These are phyloP conservation scores for Plectosphaerella cucumerina DNA, from an alignment of 2,329 filamentous ascomycete species.

Conservation along the genomic window DNA sequence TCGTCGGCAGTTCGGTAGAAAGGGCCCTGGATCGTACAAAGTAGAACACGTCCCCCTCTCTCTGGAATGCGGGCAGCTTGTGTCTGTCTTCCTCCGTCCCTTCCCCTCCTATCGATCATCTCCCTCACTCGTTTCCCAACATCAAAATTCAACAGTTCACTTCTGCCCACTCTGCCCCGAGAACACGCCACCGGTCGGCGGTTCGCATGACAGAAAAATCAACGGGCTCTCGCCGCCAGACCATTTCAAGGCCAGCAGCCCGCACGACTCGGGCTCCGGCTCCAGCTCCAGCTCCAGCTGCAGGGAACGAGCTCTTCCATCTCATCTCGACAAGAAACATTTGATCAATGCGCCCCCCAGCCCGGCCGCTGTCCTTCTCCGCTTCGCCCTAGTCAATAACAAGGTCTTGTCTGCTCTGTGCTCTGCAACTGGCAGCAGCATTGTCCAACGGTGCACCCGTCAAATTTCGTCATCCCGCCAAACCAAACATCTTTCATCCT, in stretches of 20 bases:
- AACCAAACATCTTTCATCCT: neutral
- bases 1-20: no score
- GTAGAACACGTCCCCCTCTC: neutral
- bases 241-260: neutral
- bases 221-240: neutral
- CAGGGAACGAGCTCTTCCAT: neutral
- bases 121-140: neutral
- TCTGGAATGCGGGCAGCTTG: neutral
- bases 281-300: neutral
- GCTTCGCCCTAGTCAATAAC: no score
- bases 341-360: conserved; percentile 3
- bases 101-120: neutral
- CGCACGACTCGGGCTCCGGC: conserved; percentile 1
- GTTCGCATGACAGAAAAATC: neutral
- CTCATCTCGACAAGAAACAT: neutral
- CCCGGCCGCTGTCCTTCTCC: neutral
- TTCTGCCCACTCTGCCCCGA: neutral
- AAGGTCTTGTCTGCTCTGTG: no score
- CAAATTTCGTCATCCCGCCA: conserved; percentile 1
- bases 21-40: no score
- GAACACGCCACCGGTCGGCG: neutral
- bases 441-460: neutral
- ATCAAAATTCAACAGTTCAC: neutral
- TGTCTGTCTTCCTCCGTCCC: neutral
- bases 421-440: neutral